Percentiles rank a stretch among this genome's conserved stretches.
phyloP scores from a whole-genome alignment of 164 flowering plant genomes.

The Tetrastigma voinierianum region DNA sequence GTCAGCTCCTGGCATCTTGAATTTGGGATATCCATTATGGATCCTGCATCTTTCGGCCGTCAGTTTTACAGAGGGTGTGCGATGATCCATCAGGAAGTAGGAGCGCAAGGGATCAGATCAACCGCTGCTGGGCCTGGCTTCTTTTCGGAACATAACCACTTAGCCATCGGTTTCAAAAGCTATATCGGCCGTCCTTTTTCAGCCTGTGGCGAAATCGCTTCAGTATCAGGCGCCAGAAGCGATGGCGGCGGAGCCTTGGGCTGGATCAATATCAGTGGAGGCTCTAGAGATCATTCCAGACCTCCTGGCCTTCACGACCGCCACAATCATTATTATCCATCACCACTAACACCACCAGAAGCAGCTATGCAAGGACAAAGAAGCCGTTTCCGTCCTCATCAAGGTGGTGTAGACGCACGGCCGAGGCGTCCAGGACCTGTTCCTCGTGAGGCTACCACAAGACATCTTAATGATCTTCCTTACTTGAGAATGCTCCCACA shows the following conservation, averaged over 20 bases:
- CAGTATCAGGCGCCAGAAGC: constrained; percentile 27
- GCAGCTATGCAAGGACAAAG: constrained; percentile 43
- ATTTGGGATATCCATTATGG: constrained; percentile 29
- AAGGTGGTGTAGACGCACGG: constrained; percentile 33
- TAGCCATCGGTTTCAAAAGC: constrained; percentile 36
- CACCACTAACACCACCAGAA: too few relatives aligned
- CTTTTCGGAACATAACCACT: constrained; percentile 33
- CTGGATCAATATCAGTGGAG: constrained; percentile 37
- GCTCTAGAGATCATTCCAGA: constrained; percentile 38
- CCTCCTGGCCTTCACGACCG: constrained; percentile 43
- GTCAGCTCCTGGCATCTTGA: constrained; percentile 43
- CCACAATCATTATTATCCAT: constrained; percentile 28
- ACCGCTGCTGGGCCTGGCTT: constrained; percentile 36
- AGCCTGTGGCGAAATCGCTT: constrained; percentile 40
- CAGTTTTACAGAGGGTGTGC: constrained; percentile 39
- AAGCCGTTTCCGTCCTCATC: constrained; percentile 48
- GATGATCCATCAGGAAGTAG: constrained; percentile 30
- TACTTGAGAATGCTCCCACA: constrained; percentile 52
- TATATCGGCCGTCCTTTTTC: constrained; percentile 46
- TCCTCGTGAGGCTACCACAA: constrained; percentile 33
- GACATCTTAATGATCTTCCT: constrained; percentile 40
- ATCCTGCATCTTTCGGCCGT: constrained; percentile 27
- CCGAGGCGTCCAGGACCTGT: constrained; percentile 34
- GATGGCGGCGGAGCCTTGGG: constrained; percentile 39
- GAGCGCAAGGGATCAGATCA: constrained; percentile 38